A percentile compares a stretch with the other conserved stretches of the same genome.
Evolutionary conservation across 257 asterid genomes (phyloP).

Genomic region (Gardenia jasminoides): DNA sequence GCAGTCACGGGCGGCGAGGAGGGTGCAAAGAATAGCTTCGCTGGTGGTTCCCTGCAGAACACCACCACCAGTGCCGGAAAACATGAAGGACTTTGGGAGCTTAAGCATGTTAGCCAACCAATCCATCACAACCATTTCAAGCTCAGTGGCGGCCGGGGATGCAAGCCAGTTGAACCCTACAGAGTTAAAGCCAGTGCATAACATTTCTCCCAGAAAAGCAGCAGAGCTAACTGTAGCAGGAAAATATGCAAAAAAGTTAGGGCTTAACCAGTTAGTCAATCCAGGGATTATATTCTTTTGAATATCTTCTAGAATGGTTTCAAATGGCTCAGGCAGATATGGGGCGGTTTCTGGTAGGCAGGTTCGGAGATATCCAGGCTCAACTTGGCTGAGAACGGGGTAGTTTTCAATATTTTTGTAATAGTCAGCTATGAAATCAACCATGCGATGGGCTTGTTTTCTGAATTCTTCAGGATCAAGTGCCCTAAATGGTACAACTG

Average conservation of each 20-base stretch:
- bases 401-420: constrained; percentile 63
- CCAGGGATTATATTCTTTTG: constrained; percentile 68
- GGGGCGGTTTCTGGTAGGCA: constrained; percentile 64
- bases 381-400: constrained; percentile 75
- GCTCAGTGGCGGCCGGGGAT: constrained; percentile 84
- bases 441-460: constrained; percentile 55
- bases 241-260: constrained; percentile 67
- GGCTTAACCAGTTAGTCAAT: constrained; percentile 79
- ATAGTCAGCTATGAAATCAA: constrained; percentile 70
- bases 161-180: constrained; percentile 89
- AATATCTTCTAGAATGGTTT: constrained; percentile 51
- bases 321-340: constrained; percentile 52
- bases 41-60: constrained; percentile 77
- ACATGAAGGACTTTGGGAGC: constrained; percentile 54
- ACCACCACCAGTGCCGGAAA: constrained; percentile 84
- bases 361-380: constrained; percentile 62
- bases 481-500: constrained; percentile 31
- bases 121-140: constrained; percentile 79
- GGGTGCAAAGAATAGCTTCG: constrained; percentile 57
- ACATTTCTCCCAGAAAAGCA: constrained; percentile 69
- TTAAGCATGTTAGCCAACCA: constrained; percentile 72
- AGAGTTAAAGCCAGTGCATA: constrained; percentile 66
- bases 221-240: constrained; percentile 72
- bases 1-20: constrained; percentile 67
- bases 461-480: constrained; percentile 68